Evolutionary conservation across 2,329 filamentous ascomycete genomes (phyloP).

Genomic region (Torrubiella hemipterigena): DNA sequence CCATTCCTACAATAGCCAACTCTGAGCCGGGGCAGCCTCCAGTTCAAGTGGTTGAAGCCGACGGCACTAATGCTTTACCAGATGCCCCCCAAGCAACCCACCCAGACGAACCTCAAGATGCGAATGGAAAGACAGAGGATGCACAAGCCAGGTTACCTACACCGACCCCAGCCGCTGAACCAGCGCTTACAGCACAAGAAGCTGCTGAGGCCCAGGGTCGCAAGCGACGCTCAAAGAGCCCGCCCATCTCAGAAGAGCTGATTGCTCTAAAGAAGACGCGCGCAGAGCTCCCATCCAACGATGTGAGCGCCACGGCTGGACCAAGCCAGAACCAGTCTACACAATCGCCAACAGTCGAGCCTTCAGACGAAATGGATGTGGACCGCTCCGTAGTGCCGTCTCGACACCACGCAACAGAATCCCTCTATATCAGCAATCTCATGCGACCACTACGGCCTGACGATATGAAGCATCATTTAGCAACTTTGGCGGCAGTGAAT

Average conservation of each 20-base stretch:
- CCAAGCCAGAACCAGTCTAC: slow-evolving; percentile 2
- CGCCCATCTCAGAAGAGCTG: slow-evolving; percentile 41
- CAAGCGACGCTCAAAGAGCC: slow-evolving; percentile 54
- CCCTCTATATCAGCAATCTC: slow-evolving; percentile 81
- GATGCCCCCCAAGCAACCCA: background rate
- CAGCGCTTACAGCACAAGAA: slow-evolving; percentile 17
- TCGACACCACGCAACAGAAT: slow-evolving; percentile 59
- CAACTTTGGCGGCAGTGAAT: slow-evolving; percentile 52
- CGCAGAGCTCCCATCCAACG: slow-evolving; percentile 5
- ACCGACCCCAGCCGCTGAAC: slow-evolving; percentile 3
- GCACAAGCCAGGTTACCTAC: slow-evolving; percentile 7
- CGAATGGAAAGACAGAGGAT: background rate
- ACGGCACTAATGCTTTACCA: slow-evolving; percentile 5
- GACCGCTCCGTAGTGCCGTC: slow-evolving; percentile 37
- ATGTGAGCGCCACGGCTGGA: too few species aligned
- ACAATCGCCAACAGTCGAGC: background rate
- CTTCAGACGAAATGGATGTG: slow-evolving; percentile 17
- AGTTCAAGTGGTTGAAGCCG: slow-evolving; percentile 7
- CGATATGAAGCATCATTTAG: slow-evolving; percentile 56
- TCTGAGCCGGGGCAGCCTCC: background rate
- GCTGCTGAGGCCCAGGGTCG: slow-evolving; percentile 44
- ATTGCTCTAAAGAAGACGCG: slow-evolving; percentile 33
- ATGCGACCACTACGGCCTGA: slow-evolving; percentile 71
- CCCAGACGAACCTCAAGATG: background rate
- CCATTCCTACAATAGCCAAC: background rate